A percentile compares a stretch with the other conserved stretches of the same genome.
phyloP scores from a whole-genome alignment of 176 grass and related monocot genomes.

The Musa beccarii region DNA sequence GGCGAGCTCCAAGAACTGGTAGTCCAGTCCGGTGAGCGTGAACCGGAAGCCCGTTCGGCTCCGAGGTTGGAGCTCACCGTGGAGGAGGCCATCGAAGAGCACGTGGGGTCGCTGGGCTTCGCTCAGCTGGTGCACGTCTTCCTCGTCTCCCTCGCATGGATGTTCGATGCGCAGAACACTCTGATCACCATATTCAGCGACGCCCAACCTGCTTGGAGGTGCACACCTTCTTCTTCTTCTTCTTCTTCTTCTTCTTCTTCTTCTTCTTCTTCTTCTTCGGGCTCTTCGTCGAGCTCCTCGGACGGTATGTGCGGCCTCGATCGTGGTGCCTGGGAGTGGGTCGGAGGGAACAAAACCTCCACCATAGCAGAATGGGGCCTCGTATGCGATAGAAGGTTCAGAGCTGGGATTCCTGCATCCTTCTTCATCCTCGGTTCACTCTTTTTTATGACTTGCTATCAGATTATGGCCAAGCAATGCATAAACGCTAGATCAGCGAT shows the following conservation, averaged over 20 bases:
- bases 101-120: constrained; percentile 37
- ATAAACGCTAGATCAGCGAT: no score
- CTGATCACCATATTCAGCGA: constrained; percentile 43
- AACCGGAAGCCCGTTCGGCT: constrained; percentile 13
- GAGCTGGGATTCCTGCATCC: constrained; percentile 40
- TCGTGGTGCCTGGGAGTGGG: constrained; percentile 37
- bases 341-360: constrained; percentile 33
- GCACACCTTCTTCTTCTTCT: constrained; percentile 13
- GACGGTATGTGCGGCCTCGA: constrained; percentile 30
- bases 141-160: constrained; percentile 43
- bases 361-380: constrained; percentile 49
- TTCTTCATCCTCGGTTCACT: constrained; percentile 43
- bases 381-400: constrained; percentile 36
- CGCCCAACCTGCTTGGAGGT: constrained; percentile 32
- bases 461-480: no score
- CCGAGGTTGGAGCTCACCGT: constrained; percentile 27
- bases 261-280: no score
- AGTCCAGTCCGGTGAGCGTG: not conserved
- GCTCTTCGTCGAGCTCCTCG: not conserved
- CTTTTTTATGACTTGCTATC: constrained; percentile 14
- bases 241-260: not conserved
- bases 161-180: constrained; percentile 38
- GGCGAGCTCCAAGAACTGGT: constrained; percentile 26
- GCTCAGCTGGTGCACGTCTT: constrained; percentile 38
- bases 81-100: constrained; percentile 36